Conservation (phyloP, 202 grass and related monocot species). For the Musa balbisiana region DNA sequence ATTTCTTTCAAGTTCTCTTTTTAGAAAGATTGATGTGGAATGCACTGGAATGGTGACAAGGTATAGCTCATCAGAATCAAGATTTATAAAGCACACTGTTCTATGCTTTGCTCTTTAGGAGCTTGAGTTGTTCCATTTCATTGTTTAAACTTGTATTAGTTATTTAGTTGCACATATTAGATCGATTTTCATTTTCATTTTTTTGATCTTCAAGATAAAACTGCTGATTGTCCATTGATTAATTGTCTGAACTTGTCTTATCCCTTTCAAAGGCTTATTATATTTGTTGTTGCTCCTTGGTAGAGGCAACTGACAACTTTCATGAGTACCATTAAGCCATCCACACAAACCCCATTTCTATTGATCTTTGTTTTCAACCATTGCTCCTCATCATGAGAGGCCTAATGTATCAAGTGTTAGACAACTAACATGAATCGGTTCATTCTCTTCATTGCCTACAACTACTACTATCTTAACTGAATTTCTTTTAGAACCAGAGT, state of each 20-base stretch:
- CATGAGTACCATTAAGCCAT: no score
- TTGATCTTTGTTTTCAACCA: no score
- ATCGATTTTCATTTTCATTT: background rate
- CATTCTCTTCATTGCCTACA: no score
- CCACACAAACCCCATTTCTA: no score
- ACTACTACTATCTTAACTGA: background rate
- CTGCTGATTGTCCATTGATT: background rate
- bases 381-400: no score
- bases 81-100: background rate
- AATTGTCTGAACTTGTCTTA: background rate
- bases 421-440: no score
- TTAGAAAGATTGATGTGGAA: conserved; percentile 71
- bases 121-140: background rate
- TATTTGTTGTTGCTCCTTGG: no score
- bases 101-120: background rate
- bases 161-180: background rate
- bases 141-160: background rate
- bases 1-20: conserved; percentile 74
- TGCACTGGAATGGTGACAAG: conserved; percentile 73
- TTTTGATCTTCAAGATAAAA: no score
- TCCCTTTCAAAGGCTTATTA: no score
- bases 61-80: conserved; percentile 21
- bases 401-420: no score
- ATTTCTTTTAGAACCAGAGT: background rate
- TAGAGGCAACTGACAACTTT: no score